Conservation (phyloP, 306 rosid species). For the Crataegus laevigata region DNA sequence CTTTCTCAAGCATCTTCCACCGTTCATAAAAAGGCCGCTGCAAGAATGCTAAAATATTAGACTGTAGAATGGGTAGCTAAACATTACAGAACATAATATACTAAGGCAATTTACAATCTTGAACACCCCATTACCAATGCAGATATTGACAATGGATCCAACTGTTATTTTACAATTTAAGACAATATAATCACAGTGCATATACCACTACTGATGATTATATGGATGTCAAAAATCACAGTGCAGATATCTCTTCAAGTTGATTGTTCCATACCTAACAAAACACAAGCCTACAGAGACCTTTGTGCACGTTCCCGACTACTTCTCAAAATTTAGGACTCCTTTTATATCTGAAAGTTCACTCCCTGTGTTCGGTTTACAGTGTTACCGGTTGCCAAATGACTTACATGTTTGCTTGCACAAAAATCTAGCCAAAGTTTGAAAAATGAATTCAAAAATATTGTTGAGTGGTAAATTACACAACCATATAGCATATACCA, state of each 20-base stretch:
- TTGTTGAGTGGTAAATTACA: background rate
- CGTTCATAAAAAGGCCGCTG: constrained; percentile 96
- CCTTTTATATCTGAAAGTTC: background rate
- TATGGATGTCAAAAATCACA: too few species aligned
- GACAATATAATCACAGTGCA: background rate
- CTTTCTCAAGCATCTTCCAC: constrained; percentile 98
- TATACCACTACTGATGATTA: background rate
- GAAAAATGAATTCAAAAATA: background rate
- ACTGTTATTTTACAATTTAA: background rate
- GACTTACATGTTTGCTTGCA: background rate
- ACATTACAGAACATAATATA: background rate
- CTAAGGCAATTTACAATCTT: background rate
- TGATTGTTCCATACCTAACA: background rate
- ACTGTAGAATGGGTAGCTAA: constrained; percentile 3
- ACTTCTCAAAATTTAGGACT: background rate
- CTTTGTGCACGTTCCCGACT: background rate
- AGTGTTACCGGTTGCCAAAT: background rate
- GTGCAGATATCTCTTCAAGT: background rate
- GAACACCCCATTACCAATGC: background rate
- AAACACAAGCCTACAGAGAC: background rate
- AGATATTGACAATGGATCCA: background rate
- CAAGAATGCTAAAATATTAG: constrained; percentile 29
- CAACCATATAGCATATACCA: background rate
- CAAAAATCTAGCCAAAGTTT: background rate
- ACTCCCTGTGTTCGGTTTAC: background rate